These are phyloP conservation scores for Oryza meyeriana DNA, from an alignment of 176 grass and related monocot species.

Conservation along the genomic window DNA sequence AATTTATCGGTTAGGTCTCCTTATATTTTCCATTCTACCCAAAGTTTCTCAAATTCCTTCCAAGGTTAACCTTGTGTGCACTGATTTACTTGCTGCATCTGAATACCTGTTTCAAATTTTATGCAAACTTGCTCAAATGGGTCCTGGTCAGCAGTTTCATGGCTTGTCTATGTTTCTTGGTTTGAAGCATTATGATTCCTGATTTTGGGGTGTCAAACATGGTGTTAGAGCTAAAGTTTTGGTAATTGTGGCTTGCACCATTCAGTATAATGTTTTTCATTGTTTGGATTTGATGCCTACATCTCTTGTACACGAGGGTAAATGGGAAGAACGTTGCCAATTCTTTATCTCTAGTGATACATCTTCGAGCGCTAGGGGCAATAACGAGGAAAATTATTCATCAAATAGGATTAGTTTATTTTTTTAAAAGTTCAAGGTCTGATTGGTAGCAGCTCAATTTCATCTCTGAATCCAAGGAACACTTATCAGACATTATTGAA, in stretches of 20 bases:
- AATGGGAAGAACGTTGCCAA: conserved; percentile 95
- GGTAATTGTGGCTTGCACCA: conserved; percentile 82
- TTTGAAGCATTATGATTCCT: conserved; percentile 78
- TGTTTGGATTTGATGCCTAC: conserved; percentile 76
- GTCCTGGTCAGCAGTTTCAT: conserved; percentile 69
- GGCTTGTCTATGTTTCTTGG: conserved; percentile 72
- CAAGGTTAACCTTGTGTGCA: conserved; percentile 84
- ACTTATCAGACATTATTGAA: conserved; percentile 59
- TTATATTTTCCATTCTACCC: conserved; percentile 71
- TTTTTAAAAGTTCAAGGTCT: conserved; percentile 57
- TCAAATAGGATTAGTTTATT: conserved; percentile 51
- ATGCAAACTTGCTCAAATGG: conserved; percentile 87
- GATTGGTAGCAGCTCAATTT: conserved; percentile 42
- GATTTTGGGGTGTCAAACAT: conserved; percentile 89
- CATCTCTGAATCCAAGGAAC: conserved; percentile 32
- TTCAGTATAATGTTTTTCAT: conserved; percentile 97
- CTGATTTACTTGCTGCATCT: conserved; percentile 70
- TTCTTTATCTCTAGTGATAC: conserved; percentile 68
- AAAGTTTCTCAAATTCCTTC: conserved; percentile 91
- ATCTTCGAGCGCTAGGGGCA: conserved; percentile 31
- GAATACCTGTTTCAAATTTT: conserved; percentile 97
- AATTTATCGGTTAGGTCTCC: conserved; percentile 80
- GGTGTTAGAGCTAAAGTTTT: conserved; percentile 86
- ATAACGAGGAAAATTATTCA: conserved; percentile 42
- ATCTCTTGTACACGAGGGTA: conserved; percentile 71